Conservation (phyloP, 1,139 yeast species). For the Yamadazyma blattariae region DNA sequence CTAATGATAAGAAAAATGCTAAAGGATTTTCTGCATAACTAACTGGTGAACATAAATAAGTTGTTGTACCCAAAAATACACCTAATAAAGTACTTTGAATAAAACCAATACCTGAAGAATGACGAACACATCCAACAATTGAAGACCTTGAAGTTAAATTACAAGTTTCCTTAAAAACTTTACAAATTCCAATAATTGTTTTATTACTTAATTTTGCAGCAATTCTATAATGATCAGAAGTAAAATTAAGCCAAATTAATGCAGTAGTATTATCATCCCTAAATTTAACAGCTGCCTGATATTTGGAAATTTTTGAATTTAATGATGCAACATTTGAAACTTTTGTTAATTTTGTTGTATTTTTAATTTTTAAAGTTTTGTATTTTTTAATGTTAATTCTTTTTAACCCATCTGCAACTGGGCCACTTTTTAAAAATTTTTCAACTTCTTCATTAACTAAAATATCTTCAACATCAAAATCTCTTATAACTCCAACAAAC, state of each 20-base stretch:
- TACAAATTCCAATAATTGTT: slow-evolving; percentile 73
- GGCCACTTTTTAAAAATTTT: slow-evolving; percentile 65
- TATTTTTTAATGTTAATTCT: slow-evolving; percentile 40
- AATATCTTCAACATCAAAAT: slow-evolving; percentile 68
- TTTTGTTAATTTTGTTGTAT: slow-evolving; percentile 65
- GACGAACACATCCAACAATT: slow-evolving; percentile 83
- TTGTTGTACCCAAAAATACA: slow-evolving; percentile 80
- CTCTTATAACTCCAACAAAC: slow-evolving; percentile 61
- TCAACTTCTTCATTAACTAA: slow-evolving; percentile 81
- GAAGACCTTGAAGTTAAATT: slow-evolving; percentile 73
- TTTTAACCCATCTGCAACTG: slow-evolving; percentile 62
- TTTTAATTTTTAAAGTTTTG: slow-evolving; percentile 56
- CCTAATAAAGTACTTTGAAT: slow-evolving; percentile 81
- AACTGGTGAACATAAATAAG: slow-evolving; percentile 75
- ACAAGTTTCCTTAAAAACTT: slow-evolving; percentile 88
- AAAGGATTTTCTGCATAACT: slow-evolving; percentile 77
- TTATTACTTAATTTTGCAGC: slow-evolving; percentile 66
- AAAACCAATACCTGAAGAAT: slow-evolving; percentile 83
- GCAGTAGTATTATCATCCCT: slow-evolving; percentile 47
- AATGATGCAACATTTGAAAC: slow-evolving; percentile 49
- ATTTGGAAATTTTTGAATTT: slow-evolving; percentile 41
- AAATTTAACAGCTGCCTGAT: slow-evolving; percentile 43
- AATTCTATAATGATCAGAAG: slow-evolving; percentile 69
- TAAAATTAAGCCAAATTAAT: slow-evolving; percentile 64
- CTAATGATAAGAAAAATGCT: slow-evolving; percentile 66